Evolutionary conservation across 495 filamentous ascomycete species (phyloP), one percentile per base, ranked within the genome.

Genomic region (Aspergillus sparsus): DNA sequence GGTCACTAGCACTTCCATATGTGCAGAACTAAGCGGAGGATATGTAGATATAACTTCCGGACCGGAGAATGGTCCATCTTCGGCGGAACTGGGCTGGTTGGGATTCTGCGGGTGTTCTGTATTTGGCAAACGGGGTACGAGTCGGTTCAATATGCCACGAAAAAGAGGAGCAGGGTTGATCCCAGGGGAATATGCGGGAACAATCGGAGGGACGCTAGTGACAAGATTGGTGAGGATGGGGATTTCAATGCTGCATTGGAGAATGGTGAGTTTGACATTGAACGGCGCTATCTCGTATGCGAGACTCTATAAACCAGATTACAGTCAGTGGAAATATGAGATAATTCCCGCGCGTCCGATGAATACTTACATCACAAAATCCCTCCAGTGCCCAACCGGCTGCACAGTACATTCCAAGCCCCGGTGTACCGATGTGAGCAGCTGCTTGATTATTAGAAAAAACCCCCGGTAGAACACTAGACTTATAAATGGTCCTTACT

Each of bases 201-300:
- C 71, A 35, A 79, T 79, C n/a, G 85, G 87, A 13, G 92, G 92
- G 0, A 89, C 89, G 60, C 89, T 88, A 59, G 88, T 89, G 63
- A 97, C 88, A 53, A 88, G 85, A 74, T 95, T 94, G 44, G 89
- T 93, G 53, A 97, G 82, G 47, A 91, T 85, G 66, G 84, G 82
- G 62, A 95, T 89, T 75, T 97, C 92, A 52, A 91, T 80, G 61
- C 85, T 89, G 60, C 93, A 91, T 77, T 98, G 94, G 45, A 98
- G 85, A 66, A 98, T 93, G 39, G 91, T 96, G 66, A 97, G 83
- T 72, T 93, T 96, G 79, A 98, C 85, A 73, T 96, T 96, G 81
- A 97, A 98, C 1, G 94, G 94, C 0, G 94, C 94, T 54, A 98
- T 89, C 74, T 98, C 94, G 76, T 96, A 98, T 1, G 93, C 93